Evolutionary conservation across 192 early-diverging fungal species (phyloP), one percentile per base, ranked within the genome.

Genomic region (Mortierella hygrophila): DNA sequence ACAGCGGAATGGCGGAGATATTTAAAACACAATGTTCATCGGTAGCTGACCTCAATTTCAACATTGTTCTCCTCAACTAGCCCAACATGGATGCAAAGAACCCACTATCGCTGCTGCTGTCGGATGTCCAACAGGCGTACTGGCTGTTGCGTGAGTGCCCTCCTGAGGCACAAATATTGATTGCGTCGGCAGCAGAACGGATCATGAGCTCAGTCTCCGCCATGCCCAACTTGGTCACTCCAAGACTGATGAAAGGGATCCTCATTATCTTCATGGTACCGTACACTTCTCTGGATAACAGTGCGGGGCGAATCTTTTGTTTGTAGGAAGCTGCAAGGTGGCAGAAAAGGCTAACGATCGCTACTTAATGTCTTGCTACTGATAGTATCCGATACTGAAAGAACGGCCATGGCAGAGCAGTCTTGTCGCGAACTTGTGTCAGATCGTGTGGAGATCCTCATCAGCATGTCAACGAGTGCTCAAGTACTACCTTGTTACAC

Each of bases 261-360:
- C 40, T 85, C n/a, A 85, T 85, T 21, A 85, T 85, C 26, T 85
- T 85, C 46, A 85, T 85, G 83, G 83, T 85, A 85, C 23, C 38
- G 18, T 32, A 16, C 1, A 21, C 16, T 7, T 44, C 32, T 29
- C 3, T 13, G 11, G 26, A 74, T 72, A 13, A 40, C 32, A 5
- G 4, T 13, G 10, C 60, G 18, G 6, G 41, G 65, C n/a, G 4
- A 13, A 65, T 40, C 10, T 46, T 18, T 46, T 55, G 46, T 9
- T 78, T 13, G 47, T 35, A 40, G 7, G 11, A 1, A 1, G 15
- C 6, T 8, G 18, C 16, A 0, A 40, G 54, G n/a, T 20, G n/a
- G 18, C 9, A 7, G 15, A 40, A 16, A 47, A 23, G n/a, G 49
- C 37, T 65, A 47, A 29, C 52, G n/a, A 18, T 9, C 49, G 21